Percentiles rank a stretch among this genome's conserved stretches.
Conservation (phyloP, 2,329 filamentous ascomycete species). For the Cladosporium sp. region DNA sequence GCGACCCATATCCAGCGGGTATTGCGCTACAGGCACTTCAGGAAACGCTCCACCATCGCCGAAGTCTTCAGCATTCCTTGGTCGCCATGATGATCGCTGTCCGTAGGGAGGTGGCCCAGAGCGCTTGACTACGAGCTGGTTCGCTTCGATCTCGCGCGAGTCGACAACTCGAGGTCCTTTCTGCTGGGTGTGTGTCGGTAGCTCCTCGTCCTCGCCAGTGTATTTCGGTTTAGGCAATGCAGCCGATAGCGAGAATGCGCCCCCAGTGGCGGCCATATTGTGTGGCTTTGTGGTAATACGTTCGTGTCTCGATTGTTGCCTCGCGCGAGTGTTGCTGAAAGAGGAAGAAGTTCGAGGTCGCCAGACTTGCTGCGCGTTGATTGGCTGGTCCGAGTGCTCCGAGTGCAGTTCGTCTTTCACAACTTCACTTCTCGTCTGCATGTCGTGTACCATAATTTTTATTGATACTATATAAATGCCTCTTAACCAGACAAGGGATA, state of each 20-base stretch:
- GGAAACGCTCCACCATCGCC: slow-evolving; percentile 95
- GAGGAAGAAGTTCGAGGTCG: slow-evolving; percentile 5
- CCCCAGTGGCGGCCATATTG: neutral
- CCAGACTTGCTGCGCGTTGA: neutral
- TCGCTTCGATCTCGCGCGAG: slow-evolving; percentile 74
- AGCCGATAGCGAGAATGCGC: slow-evolving; percentile 60
- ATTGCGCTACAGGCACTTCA: slow-evolving; percentile 89
- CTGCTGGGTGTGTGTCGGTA: slow-evolving; percentile 65
- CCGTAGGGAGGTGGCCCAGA: slow-evolving; percentile 84
- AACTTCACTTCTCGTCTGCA: neutral
- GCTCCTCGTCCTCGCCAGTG: slow-evolving; percentile 81
- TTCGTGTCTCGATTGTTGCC: neutral
- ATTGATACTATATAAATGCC: neutral
- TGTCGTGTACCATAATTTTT: neutral
- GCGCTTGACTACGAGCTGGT: slow-evolving; percentile 78
- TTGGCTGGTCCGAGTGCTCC: neutral
- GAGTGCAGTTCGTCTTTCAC: neutral
- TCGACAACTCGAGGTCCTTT: slow-evolving; percentile 79
- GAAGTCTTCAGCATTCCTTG: slow-evolving; percentile 83
- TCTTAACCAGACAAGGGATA: too few relatives aligned
- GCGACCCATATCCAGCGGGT: slow-evolving; percentile 90
- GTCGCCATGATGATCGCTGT: slow-evolving; percentile 84
- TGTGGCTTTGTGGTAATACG: neutral
- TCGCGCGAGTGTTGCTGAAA: neutral
- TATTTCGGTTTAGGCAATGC: slow-evolving; percentile 88